Conservation (phyloP, 805 yeast genomes). For the Huiozyma sinensis region DNA sequence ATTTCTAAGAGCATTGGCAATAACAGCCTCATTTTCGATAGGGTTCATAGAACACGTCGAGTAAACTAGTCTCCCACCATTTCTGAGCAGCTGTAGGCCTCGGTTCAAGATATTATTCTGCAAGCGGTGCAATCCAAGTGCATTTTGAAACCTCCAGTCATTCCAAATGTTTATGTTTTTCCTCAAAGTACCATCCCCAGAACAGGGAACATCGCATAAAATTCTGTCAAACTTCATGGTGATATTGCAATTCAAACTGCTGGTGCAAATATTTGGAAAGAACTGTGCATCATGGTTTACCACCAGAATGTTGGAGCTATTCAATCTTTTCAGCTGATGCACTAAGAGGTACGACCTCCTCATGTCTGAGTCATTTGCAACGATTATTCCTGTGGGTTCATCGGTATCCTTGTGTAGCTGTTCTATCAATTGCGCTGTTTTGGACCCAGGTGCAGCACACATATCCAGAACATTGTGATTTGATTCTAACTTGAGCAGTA, state of each 20-base stretch:
- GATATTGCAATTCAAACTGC: constrained; percentile 18
- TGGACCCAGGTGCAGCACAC: constrained; percentile 99
- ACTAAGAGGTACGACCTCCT: constrained; percentile 96
- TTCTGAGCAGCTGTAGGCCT: constrained; percentile 78
- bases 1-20: constrained; percentile 79
- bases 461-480: constrained; percentile 87
- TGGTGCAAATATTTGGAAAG: constrained; percentile 66
- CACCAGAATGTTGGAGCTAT: constrained; percentile 83
- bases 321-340: constrained; percentile 89
- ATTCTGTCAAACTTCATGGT: constrained; percentile 80
- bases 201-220: constrained; percentile 95
- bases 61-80: constrained; percentile 88
- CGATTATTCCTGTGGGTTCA: constrained; percentile 73
- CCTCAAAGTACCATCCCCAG: constrained; percentile 98
- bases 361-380: constrained; percentile 93
- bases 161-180: constrained; percentile 94
- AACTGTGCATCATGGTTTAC: constrained; percentile 96
- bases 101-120: constrained; percentile 83
- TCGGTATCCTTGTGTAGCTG: constrained; percentile 62
- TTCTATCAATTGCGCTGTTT: constrained; percentile 92
- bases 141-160: constrained; percentile 85
- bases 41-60: constrained; percentile 96
- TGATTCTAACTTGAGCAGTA: constrained; percentile 79
- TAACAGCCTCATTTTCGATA: constrained; percentile 93
- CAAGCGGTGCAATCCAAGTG: constrained; percentile 77